Percentiles rank a stretch among this genome's conserved stretches.
phyloP scores from a whole-genome alignment of 352 stramenopile species.

The Pythium coloratum region DNA sequence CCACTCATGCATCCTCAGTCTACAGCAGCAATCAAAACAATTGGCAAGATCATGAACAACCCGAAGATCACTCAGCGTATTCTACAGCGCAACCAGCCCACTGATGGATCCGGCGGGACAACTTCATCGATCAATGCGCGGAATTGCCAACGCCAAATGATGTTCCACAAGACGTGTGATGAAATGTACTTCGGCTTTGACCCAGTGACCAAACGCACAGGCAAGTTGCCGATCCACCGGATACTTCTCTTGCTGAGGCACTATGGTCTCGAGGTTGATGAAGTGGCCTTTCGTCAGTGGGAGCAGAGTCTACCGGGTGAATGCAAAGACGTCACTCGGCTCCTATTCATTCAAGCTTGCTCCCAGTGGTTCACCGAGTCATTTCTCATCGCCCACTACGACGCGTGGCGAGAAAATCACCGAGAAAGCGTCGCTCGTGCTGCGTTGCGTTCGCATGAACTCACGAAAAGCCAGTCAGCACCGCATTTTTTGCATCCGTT shows the following conservation, averaged over 20 bases:
- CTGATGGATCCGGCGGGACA: not conserved
- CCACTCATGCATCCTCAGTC: constrained; percentile 63
- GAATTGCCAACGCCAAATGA: constrained; percentile 10
- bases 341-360: constrained; percentile 46
- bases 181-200: constrained; percentile 53
- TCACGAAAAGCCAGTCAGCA: constrained; percentile 32
- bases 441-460: constrained; percentile 11
- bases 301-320: constrained; percentile 46
- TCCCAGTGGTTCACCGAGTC: constrained; percentile 53
- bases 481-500: constrained; percentile 49
- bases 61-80: constrained; percentile 53
- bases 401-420: constrained; percentile 7
- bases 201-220: constrained; percentile 31
- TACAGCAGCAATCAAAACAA: constrained; percentile 53
- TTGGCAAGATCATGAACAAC: constrained; percentile 50
- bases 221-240: constrained; percentile 32
- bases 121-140: not conserved
- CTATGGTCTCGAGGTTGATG: constrained; percentile 41
- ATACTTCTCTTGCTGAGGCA: constrained; percentile 45
- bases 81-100: constrained; percentile 39
- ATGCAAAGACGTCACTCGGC: constrained; percentile 37
- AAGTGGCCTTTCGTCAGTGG: constrained; percentile 50
- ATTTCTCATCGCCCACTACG: constrained; percentile 39
- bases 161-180: constrained; percentile 51
- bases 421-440: constrained; percentile 8